phyloP scores from a whole-genome alignment of 1,284 basidiomycete genomes.

The Sanghuangporus sanghuang region DNA sequence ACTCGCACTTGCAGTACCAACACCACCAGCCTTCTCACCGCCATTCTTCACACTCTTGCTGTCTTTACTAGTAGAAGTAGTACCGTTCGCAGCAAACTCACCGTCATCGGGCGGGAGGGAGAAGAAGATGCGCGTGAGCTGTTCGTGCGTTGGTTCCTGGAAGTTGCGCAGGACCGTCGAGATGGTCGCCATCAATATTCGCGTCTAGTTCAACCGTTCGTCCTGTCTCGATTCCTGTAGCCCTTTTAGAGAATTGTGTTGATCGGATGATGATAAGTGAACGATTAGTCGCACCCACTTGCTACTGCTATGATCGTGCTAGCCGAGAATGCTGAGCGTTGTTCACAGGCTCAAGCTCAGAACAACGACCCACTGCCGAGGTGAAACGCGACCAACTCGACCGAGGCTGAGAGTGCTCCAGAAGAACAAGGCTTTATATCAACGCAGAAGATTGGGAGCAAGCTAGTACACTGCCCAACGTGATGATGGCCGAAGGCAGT shows the following conservation, averaged over 20 bases:
- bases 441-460: not conserved
- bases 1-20: slow-evolving; percentile 16
- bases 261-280: too few relatives aligned
- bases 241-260: not conserved
- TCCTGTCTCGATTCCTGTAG: too few relatives aligned
- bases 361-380: not conserved
- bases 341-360: not conserved
- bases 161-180: slow-evolving; percentile 83
- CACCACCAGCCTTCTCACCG: slow-evolving; percentile 24
- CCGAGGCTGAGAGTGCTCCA: too few relatives aligned
- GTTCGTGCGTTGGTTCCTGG: slow-evolving; percentile 86
- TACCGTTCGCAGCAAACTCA: slow-evolving; percentile 14
- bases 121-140: slow-evolving; percentile 80
- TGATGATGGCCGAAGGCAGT: not conserved
- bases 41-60: not conserved
- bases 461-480: not conserved
- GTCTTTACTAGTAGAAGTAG: slow-evolving; percentile 2
- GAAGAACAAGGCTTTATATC: too few relatives aligned
- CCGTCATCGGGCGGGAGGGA: slow-evolving; percentile 53
- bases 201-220: slow-evolving; percentile 5
- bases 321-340: not conserved
- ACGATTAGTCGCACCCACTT: not conserved
- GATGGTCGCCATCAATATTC: slow-evolving; percentile 59
- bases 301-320: not conserved
- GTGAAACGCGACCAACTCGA: too few relatives aligned